Conservation (phyloP, 768 basidiomycete species). For the Pisolithus sp. region DNA sequence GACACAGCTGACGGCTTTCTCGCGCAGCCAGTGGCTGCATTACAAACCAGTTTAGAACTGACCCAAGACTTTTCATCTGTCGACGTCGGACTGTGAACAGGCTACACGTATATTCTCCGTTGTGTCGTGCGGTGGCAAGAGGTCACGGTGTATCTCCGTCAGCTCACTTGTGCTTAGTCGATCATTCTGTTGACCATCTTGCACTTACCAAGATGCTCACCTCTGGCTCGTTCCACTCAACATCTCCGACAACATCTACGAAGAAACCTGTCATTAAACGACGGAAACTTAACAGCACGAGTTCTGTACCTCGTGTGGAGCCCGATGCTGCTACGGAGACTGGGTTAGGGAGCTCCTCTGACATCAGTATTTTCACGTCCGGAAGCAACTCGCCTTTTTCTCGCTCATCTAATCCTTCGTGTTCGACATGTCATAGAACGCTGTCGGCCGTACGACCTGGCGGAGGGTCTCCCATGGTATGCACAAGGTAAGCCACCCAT, state of each 20-base stretch:
- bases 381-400: background rate
- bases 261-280: conserved; percentile 21
- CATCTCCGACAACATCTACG: conserved; percentile 3
- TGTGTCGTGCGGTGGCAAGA: too few relatives aligned
- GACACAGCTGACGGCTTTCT: background rate
- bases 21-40: background rate
- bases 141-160: too few relatives aligned
- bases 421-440: conserved; percentile 26
- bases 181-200: background rate
- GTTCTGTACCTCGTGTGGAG: conserved; percentile 5
- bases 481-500: conserved; percentile 14
- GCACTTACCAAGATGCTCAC: conserved; percentile 12
- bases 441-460: conserved; percentile 17
- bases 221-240: conserved; percentile 9
- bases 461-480: conserved; percentile 5
- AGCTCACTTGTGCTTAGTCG: background rate
- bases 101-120: background rate
- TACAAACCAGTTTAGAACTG: background rate
- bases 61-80: too few relatives aligned
- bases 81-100: background rate
- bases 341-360: conserved; percentile 6
- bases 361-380: background rate
- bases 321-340: conserved; percentile 6
- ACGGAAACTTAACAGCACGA: conserved; percentile 16
- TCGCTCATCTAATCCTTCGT: conserved; percentile 15